Evolutionary conservation across 1,284 basidiomycete species (phyloP), one percentile per base, ranked within the genome.

Genomic region (Trametes sp.): DNA sequence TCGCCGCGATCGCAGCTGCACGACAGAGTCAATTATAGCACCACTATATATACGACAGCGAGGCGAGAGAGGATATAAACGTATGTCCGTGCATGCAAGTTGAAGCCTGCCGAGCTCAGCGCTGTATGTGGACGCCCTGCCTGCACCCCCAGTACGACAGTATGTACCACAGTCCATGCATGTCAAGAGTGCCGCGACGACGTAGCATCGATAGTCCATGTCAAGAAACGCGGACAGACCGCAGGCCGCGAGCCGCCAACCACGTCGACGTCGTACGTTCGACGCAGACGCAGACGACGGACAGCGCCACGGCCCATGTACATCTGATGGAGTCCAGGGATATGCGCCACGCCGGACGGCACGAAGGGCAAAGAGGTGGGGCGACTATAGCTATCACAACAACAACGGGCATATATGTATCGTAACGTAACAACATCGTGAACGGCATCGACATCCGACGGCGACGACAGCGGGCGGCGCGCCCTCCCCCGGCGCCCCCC

Each of bases 361-460:
- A 8, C 4, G 14, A 9, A 24, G 44, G 23, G 9, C 13, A 13
- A 10, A 16, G 24, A 13, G 26, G 24, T 2, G 28, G 21, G 23
- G n/a, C 31, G 29, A 26, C 23, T 24, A 19, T 26, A 54, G 38
- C 56, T 65, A 63, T 55, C 64, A 57, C 59, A 63, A 66, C 64
- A 66, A 63, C 58, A 49, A 57, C 56, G 44, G n/a, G 54, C 54
- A 55, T 55, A 46, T 46, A 46, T 55, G 54, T 56, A 56, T 36
- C 51, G 61, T 62, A 65, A 48, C 61, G 57, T 62, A 65, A 65
- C 64, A 63, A 63, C 61, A 61, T 63, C 61, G 61, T 51, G 58
- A 60, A 21, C 45, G 58, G 46, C 61, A 36, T 54, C 60, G 44
- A 16, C 28, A 23, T 33, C 41, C 53, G 51, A 16, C 24, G 49